Percentiles rank a stretch among this genome's conserved stretches.
Evolutionary conservation across 805 yeast genomes (phyloP).

Genomic region (Candida sithepensis): DNA sequence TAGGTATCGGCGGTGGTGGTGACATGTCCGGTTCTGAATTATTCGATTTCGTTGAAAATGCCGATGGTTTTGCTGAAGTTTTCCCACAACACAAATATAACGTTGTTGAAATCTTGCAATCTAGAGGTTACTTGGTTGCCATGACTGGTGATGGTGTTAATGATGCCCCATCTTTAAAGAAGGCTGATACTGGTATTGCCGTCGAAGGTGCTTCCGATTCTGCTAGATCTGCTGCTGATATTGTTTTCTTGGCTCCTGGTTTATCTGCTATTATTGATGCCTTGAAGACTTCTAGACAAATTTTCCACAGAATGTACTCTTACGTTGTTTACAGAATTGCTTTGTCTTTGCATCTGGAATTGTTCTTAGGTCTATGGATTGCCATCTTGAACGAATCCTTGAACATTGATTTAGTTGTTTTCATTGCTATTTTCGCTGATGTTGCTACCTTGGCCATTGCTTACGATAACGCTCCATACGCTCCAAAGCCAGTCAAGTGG

Average conservation of each 20-base stretch:
- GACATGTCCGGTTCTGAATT: conserved; percentile 95
- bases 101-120: conserved; percentile 92
- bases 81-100: conserved; percentile 97
- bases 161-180: conserved; percentile 96
- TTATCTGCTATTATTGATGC: conserved; percentile 93
- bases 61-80: conserved; percentile 96
- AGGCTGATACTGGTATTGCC: conserved; percentile 96
- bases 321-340: conserved; percentile 98
- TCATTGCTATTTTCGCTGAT: conserved; percentile 96
- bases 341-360: conserved; percentile 88
- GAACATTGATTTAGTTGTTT: conserved; percentile 87
- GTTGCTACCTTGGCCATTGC: conserved; percentile 97
- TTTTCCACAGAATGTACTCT: conserved; percentile 99
- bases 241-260: conserved; percentile 94
- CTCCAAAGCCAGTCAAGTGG: conserved; percentile 93
- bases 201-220: conserved; percentile 98
- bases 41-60: conserved; percentile 94
- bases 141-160: conserved; percentile 99
- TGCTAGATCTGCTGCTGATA: conserved; percentile 96
- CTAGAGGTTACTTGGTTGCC: conserved; percentile 96
- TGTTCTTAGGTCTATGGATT: conserved; percentile 95
- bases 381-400: conserved; percentile 85
- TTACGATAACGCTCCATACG: conserved; percentile 95
- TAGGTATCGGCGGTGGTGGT: conserved; percentile 91
- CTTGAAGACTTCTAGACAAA: conserved; percentile 90